Evolutionary conservation across 2,329 filamentous ascomycete species (phyloP), one percentile per base, ranked within the genome.

Genomic region (Sarocladiaceae sp.): DNA sequence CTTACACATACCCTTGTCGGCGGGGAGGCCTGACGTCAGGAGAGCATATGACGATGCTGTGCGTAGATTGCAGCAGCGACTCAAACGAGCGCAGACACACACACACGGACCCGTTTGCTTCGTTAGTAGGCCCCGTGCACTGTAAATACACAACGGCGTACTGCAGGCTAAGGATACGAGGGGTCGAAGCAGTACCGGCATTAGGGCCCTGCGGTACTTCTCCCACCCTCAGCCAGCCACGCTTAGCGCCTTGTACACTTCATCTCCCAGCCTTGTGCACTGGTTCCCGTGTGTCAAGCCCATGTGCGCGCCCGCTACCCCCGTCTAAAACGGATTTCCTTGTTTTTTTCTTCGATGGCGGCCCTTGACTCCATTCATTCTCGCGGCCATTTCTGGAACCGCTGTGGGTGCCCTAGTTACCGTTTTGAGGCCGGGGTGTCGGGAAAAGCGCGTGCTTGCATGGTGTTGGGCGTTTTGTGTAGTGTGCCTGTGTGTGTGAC

Each of bases 11-110:
- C 46, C 46, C 8, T 18, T 15, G 26, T 33, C 26, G 17, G 36
- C 23, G 31, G 44, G 49, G 44, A 33, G 35, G 40, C 25, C 35
- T 54, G 53, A 54, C 53, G 53, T 54, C 53, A 54, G 50, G 50
- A 7, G 40, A 4, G 15, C 40, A 50, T 51, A 44, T 52, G 28
- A 36, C 36, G 33, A 51, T 31, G 18, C 36, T 26, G 31, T 50
- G 22, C 29, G 35, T 50, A 17, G 20, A 36, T 18, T 20, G n/a
- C n/a, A 50, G 23, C 44, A 48, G 23, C n/a, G n/a, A n/a, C n/a
- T n/a, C n/a, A n/a, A n/a, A n/a, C n/a, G n/a, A n/a, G n/a, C n/a
- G n/a, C n/a, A n/a, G n/a, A n/a, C n/a, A n/a, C n/a, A n/a, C n/a
- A n/a, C n/a, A n/a, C n/a, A n/a, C n/a, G n/a, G n/a, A n/a, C n/a